Evolutionary conservation across 1,284 basidiomycete species (phyloP), one percentile per base, ranked within the genome.

Genomic region (Dichomitus squalens): DNA sequence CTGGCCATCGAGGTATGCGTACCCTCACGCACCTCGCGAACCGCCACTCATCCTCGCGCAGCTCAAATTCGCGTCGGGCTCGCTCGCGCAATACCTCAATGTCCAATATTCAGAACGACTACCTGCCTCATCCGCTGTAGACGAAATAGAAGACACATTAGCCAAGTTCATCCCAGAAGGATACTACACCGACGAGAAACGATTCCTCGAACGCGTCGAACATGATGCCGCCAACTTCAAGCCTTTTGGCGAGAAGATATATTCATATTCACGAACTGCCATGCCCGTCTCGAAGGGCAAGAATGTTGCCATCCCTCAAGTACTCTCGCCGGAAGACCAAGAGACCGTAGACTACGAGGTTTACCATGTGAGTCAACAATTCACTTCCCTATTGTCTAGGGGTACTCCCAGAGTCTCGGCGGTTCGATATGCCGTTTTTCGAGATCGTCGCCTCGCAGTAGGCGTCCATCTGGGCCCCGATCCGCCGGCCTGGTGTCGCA

Each of bases 11-110:
- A 96, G 72, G 94, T 96, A 55, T 56, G 69, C 65, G 88, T 75
- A 39, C 20, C 11, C 31, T n/a, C 52, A 27, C 44, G 7, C 33
- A 48, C 46, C 54, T 27, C 46, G 16, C 23, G 20, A 21, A 31
- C 41, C 38, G 23, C 31, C 48, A 35, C 60, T 65, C 11, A 62
- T 47, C 58, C 18, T 29, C 11, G 33, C 52, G 34, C 69, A 90
- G 90, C 79, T 98, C 47, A 83, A 86, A 62, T 91, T 98, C 70
- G 83, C 95, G 0, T 97, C 95, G 0, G 95, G 94, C 3, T 94
- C 91, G 9, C 79, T 99, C 49, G 77, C 78, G 21, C 88, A 90
- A 68, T 93, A 85, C 69, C 81, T 98, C 43, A 76, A 81, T n/a
- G 78, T 96, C 50, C 79, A 73, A 31, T 88, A 87, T 69, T 78